A percentile compares a stretch with the other conserved stretches of the same genome.
Evolutionary conservation across 768 basidiomycete species (phyloP).

Genomic region (Suillus subalutaceus): DNA sequence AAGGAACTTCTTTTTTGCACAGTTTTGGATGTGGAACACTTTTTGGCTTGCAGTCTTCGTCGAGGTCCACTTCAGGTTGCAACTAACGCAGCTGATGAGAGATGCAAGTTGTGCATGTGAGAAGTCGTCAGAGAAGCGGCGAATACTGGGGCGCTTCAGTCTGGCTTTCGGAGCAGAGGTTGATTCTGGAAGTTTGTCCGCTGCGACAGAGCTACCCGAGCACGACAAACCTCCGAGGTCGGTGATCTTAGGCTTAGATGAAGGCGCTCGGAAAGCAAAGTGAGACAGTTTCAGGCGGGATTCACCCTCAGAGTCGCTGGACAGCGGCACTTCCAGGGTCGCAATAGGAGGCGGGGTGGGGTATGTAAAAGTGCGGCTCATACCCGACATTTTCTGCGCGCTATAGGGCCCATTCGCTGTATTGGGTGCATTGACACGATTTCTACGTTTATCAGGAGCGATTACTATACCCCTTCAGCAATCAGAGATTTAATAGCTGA

Average conservation of each 20-base stretch:
- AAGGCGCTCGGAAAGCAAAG: constrained; percentile 39
- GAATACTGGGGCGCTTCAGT: not conserved
- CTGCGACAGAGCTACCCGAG: not conserved
- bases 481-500: not conserved
- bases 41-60: constrained; percentile 68
- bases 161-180: not conserved
- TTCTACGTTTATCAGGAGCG: not conserved
- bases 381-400: not conserved
- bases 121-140: constrained; percentile 37
- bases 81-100: constrained; percentile 63
- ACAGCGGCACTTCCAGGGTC: constrained; percentile 15
- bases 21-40: constrained; percentile 64
- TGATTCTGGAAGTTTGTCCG: not conserved
- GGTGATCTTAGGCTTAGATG: not conserved
- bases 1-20: constrained; percentile 63
- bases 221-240: not conserved
- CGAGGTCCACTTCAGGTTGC: constrained; percentile 68
- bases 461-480: not conserved
- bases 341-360: constrained; percentile 18
- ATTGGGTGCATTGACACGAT: not conserved
- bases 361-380: not conserved
- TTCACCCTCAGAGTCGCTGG: constrained; percentile 27
- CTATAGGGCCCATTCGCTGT: not conserved
- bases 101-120: constrained; percentile 48
- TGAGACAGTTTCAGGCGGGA: constrained; percentile 35